Base-by-base conservation (phyloP, 2,329 filamentous ascomycete species). In the Aspergillus fumigatiaffinis region DNA sequence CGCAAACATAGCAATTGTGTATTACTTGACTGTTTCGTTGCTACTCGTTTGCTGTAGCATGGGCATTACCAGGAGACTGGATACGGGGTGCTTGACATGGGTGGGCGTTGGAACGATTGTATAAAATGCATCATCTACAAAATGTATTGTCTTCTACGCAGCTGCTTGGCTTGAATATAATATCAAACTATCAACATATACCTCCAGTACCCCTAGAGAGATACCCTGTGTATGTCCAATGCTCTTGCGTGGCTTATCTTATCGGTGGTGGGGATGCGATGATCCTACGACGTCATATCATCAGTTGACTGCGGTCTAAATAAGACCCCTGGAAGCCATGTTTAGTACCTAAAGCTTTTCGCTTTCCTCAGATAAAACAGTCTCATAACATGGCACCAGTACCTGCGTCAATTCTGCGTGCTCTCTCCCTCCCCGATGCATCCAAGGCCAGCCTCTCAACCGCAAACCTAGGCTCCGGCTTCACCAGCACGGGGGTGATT, bases 401-500 rank as follows among this genome's bases (percentile, higher is more conserved):
- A 2, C 71, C 73, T 21, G 51, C 51, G 12, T 64, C 76, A 17
- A 72, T 79, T 29, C 64, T 77, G 21, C 66, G 64, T 41, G 73
- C 74, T 28, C 70, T 79, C 35, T 72, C 70, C 21, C 69, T 76
- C 52, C 58, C 72, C 14, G 67, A 73, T 28, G 61, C 70, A 1
- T 67, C 71, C 53, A 71, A 73, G 54, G 64, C 70, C 51, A 71
- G 56, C 21, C 66, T 77, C 50, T 72, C 71, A 25, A 66, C 69
- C 28, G 72, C 76, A 49, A 69, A 71, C 38, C 67, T 76, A 41
- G 74, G 75, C 20, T 74, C 73, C 14, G 77, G 76, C 52, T 80
- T 80, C 68, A 74, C 77, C 47, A 75, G 67, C 58, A 80, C 77
- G 51, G 73, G 73, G 47, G 65, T 70, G n/a, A 72, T 80, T 35